Base-by-base conservation (phyloP, 441 rosid genomes). In the Populus hybrid region DNA sequence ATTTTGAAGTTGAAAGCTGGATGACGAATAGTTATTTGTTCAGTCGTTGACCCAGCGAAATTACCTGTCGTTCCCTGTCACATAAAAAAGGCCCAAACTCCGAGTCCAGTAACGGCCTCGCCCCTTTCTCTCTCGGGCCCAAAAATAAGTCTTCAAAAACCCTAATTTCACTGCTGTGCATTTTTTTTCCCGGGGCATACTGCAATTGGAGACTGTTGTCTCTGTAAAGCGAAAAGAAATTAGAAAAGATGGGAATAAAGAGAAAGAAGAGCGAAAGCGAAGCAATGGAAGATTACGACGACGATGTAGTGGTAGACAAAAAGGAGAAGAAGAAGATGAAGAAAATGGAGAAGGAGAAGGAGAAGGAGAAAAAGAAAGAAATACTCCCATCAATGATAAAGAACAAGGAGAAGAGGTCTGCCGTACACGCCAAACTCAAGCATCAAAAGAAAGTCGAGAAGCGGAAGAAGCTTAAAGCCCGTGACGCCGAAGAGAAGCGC, bases 321-420 rank as follows among this genome's bases (percentile, higher is more conserved):
- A 40, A 18, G 69, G 69, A 69, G 3, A 77, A 78, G 46, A 71
- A 53, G 69, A 8, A 75, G 3, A 67, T 74, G 38, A 73, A 69
- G 20, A 61, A 46, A 30, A 69, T 26, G 10, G 18, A n/a, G 73
- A 80, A 78, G 77, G 81, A 46, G 73, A 80, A 77, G 77, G 81
- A 46, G 81, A 75, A 70, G 76, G 82, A 82, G 50, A 81, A 79
- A 74, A 83, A 84, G 84, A 69, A 67, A 61, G 91, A 87, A 81
- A 79, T 93, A 61, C 91, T 92, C 34, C 98, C 97, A 6, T 92
- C 97, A n/a, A 90, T 86, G 95, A 91, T 95, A 30, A 95, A 89
- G 84, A 93, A 92, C 90, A 95, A 95, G 81, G 98, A 92, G 73
- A 94, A 91, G 90, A 89, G 99, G 80, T 88, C 98, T 2, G 85